A percentile compares a stretch with the other conserved stretches of the same genome.
phyloP scores from a whole-genome alignment of 495 filamentous ascomycete genomes.

The Annulohypoxylon stygium region DNA sequence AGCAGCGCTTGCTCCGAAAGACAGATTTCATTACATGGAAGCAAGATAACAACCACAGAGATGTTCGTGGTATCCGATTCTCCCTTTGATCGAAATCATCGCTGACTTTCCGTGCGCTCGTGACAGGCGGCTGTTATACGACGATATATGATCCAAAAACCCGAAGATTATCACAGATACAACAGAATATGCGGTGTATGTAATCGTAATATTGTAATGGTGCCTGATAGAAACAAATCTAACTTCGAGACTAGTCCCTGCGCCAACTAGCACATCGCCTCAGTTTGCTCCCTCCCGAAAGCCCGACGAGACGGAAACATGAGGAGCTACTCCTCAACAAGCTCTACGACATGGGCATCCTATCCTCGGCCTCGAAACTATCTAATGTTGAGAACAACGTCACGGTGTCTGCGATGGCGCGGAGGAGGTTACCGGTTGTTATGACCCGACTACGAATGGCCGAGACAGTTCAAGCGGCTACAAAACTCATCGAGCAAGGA shows the following conservation, averaged over 20 bases:
- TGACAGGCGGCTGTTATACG: slow-evolving; percentile 73
- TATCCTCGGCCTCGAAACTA: slow-evolving; percentile 78
- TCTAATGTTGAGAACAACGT: slow-evolving; percentile 87
- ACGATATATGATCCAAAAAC: slow-evolving; percentile 89
- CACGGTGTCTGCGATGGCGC: slow-evolving; percentile 85
- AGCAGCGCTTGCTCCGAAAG: slow-evolving; percentile 83
- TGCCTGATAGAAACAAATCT: not conserved
- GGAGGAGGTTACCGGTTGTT: slow-evolving; percentile 83
- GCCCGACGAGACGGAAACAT: slow-evolving; percentile 80
- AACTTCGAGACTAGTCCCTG: slow-evolving; percentile 66
- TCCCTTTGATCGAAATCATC: not conserved
- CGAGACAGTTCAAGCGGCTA: slow-evolving; percentile 83
- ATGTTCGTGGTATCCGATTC: slow-evolving; percentile 52
- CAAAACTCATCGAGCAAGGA: slow-evolving; percentile 92
- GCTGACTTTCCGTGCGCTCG: slow-evolving; percentile 16
- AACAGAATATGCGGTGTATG: slow-evolving; percentile 82
- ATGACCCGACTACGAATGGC: slow-evolving; percentile 92
- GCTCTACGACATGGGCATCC: slow-evolving; percentile 88
- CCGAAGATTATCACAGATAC: slow-evolving; percentile 88
- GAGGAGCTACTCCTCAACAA: slow-evolving; percentile 89
- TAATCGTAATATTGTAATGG: slow-evolving; percentile 2
- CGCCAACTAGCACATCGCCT: slow-evolving; percentile 90
- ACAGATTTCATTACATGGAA: slow-evolving; percentile 96
- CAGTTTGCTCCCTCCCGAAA: slow-evolving; percentile 79
- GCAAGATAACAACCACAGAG: slow-evolving; percentile 86